A percentile compares a stretch with the other conserved stretches of the same genome.
These are phyloP conservation scores for Irpex sp. DNA, from an alignment of 1,284 basidiomycete species.

Conservation along the genomic window DNA sequence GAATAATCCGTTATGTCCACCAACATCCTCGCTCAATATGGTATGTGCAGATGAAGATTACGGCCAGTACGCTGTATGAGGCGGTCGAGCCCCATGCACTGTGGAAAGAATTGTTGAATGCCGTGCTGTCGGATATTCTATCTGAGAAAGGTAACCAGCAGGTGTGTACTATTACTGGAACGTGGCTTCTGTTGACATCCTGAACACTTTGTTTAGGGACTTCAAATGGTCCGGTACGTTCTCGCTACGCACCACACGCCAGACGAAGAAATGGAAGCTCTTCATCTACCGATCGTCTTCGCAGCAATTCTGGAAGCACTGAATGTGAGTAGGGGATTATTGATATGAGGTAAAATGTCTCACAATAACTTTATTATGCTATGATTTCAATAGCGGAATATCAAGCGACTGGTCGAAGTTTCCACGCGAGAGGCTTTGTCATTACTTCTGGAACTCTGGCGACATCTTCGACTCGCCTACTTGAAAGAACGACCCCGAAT, in stretches of 20 bases:
- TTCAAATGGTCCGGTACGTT: constrained; percentile 65
- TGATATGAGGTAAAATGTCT: neutral
- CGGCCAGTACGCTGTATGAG: constrained; percentile 89
- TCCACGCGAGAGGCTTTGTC: constrained; percentile 37
- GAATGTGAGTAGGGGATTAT: constrained; percentile 44
- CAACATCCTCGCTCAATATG: constrained; percentile 6
- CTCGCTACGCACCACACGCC: constrained; percentile 67
- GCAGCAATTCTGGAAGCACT: constrained; percentile 61
- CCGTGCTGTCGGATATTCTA: constrained; percentile 50
- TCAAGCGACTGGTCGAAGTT: constrained; percentile 22
- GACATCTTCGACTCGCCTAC: constrained; percentile 36
- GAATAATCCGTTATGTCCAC: constrained; percentile 35
- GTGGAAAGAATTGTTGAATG: constrained; percentile 75
- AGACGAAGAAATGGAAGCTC: constrained; percentile 77
- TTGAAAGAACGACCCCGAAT: constrained; percentile 14
- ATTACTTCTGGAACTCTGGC: constrained; percentile 52
- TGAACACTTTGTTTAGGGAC: constrained; percentile 39
- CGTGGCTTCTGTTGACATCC: too few relatives aligned
- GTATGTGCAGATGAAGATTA: constrained; percentile 64
- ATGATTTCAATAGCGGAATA: constrained; percentile 28
- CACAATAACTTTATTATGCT: neutral
- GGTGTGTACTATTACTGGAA: constrained; percentile 29
- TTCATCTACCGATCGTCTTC: constrained; percentile 81
- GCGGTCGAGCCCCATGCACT: constrained; percentile 86
- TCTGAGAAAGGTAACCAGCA: constrained; percentile 41